These are phyloP conservation scores for Debaryomycetaceae sp. DNA, from an alignment of 1,139 yeast genomes.

Conservation along the genomic window DNA sequence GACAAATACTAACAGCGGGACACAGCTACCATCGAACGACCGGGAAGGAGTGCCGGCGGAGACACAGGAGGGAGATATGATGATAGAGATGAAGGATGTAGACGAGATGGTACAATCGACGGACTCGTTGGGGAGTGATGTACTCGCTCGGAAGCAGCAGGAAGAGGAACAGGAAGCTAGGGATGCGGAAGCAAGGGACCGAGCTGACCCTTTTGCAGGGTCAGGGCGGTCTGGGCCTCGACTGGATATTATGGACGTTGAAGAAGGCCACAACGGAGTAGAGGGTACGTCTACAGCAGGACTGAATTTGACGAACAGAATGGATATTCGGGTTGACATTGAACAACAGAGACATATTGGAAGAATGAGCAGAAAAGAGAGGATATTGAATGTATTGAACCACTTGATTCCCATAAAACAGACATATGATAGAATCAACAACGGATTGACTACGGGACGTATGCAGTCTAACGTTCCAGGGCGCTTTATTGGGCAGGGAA, in stretches of 20 bases:
- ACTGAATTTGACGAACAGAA: background rate
- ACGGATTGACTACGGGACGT: conserved; percentile 43
- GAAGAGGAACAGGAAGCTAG: background rate
- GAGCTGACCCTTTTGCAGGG: background rate
- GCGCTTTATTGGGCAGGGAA: conserved; percentile 51
- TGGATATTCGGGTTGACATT: conserved; percentile 7
- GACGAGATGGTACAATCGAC: background rate
- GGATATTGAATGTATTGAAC: conserved; percentile 31
- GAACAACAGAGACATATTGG: conserved; percentile 7
- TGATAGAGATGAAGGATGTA: background rate
- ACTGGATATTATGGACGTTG: conserved; percentile 4
- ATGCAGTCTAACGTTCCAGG: conserved; percentile 46
- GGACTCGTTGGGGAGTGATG: background rate
- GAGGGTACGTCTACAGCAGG: background rate
- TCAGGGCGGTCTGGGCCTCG: background rate
- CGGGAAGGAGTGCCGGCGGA: background rate
- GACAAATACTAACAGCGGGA: background rate
- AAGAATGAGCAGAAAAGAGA: conserved; percentile 24
- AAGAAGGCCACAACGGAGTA: conserved; percentile 4
- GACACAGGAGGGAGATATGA: background rate
- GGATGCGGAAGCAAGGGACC: background rate
- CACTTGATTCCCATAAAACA: conserved; percentile 39
- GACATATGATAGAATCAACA: conserved; percentile 44
- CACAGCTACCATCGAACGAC: background rate
- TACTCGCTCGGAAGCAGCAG: background rate